Conservation (phyloP, 768 basidiomycete genomes). For the Termitomyces titanicus region DNA sequence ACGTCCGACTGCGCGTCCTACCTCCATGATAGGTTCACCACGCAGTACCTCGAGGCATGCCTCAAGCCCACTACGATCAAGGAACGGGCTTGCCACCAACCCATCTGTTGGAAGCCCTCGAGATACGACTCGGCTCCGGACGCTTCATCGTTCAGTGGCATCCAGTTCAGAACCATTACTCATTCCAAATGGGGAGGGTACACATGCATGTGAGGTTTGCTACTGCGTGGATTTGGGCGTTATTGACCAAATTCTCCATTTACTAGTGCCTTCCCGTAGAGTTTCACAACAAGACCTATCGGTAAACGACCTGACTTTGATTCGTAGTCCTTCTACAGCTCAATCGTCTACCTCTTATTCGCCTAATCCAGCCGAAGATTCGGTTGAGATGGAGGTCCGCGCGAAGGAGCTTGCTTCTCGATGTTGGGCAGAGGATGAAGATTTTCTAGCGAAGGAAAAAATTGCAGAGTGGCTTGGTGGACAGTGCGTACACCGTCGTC, state of each 20-base stretch:
- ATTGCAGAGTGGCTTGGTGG: conserved; percentile 97
- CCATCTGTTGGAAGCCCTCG: conserved; percentile 23
- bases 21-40: conserved; percentile 25
- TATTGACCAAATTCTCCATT: neutral
- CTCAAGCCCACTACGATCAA: conserved; percentile 41
- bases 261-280: conserved; percentile 22
- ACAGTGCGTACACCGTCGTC: conserved; percentile 54
- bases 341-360: conserved; percentile 43
- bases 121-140: conserved; percentile 43
- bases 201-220: conserved; percentile 40
- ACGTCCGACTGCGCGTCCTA: conserved; percentile 22
- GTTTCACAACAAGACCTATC: conserved; percentile 55
- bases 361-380: conserved; percentile 47
- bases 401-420: conserved; percentile 72
- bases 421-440: conserved; percentile 86
- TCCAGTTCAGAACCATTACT: conserved; percentile 85
- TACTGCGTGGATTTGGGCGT: neutral
- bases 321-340: conserved; percentile 42
- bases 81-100: conserved; percentile 31
- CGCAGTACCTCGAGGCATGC: conserved; percentile 33
- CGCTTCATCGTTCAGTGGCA: conserved; percentile 69
- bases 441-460: conserved; percentile 82
- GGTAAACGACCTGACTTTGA: conserved; percentile 44
- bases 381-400: conserved; percentile 53
- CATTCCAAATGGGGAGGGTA: conserved; percentile 49